Conservation (phyloP, 2,329 filamentous ascomycete genomes). For the Ophiostoma ulmi region DNA sequence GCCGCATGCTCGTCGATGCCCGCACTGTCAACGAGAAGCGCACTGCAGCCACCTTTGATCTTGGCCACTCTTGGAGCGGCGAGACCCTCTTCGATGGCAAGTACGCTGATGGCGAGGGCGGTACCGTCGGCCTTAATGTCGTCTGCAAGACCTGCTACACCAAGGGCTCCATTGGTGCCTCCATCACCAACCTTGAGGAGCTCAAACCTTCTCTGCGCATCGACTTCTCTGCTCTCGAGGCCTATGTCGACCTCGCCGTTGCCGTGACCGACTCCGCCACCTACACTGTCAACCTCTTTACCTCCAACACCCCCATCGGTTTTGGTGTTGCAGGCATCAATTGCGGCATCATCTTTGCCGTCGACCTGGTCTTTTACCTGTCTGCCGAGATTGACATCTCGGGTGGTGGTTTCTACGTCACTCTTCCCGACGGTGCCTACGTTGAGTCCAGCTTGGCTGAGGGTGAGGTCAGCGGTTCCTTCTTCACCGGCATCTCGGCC, state of each 20-base stretch:
- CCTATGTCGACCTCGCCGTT: conserved; percentile 48
- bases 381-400: conserved; percentile 47
- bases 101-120: conserved; percentile 15
- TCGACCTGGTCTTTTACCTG: conserved; percentile 49
- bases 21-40: conserved; percentile 26
- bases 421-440: conserved; percentile 43
- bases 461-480: conserved; percentile 42
- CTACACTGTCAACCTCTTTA: conserved; percentile 49
- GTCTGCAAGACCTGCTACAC: conserved; percentile 47
- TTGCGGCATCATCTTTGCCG: conserved; percentile 44
- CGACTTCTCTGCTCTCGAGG: conserved; percentile 46
- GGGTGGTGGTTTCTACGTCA: conserved; percentile 47
- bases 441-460: conserved; percentile 41
- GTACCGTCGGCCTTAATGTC: conserved; percentile 32
- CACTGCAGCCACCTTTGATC: conserved; percentile 24
- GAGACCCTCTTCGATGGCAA: conserved; percentile 24
- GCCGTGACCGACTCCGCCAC: conserved; percentile 42
- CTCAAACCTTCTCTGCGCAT: conserved; percentile 41
- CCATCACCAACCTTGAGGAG: conserved; percentile 39
- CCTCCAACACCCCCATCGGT: conserved; percentile 41
- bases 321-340: conserved; percentile 41
- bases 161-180: conserved; percentile 44
- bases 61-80: conserved; percentile 27
- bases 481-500: conserved; percentile 42
- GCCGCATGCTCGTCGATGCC: background rate